phyloP scores from a whole-genome alignment of 2,329 filamentous ascomycete genomes.

The Botrytis deweyae region DNA sequence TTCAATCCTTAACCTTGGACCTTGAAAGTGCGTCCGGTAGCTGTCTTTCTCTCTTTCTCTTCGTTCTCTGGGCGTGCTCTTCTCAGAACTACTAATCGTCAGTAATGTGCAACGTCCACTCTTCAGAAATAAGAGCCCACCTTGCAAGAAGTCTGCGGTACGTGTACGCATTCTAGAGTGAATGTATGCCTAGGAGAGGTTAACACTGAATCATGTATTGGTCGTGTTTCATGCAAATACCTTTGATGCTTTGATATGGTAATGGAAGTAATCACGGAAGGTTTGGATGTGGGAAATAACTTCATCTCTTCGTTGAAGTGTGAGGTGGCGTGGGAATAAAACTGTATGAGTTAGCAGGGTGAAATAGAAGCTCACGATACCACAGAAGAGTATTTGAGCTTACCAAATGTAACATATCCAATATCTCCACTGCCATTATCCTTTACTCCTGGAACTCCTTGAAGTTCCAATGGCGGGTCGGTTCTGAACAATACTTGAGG shows the following conservation, averaged over 20 bases:
- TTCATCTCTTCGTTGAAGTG: constrained; percentile 83
- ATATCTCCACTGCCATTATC: constrained; percentile 78
- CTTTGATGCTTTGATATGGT: constrained; percentile 99
- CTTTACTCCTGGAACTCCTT: constrained; percentile 80
- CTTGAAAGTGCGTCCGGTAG: constrained; percentile 88
- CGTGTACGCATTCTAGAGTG: constrained; percentile 97
- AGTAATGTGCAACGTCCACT: constrained; percentile 33
- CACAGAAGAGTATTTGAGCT: neutral
- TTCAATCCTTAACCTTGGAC: constrained; percentile 36
- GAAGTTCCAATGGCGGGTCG: constrained; percentile 87
- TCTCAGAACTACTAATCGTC: constrained; percentile 71
- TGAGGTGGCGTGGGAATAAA: constrained; percentile 92
- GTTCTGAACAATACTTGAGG: constrained; percentile 96
- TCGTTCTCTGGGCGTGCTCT: constrained; percentile 92
- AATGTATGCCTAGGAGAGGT: constrained; percentile 72
- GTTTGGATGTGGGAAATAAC: constrained; percentile 99
- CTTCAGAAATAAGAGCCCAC: constrained; percentile 49
- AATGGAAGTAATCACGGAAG: constrained; percentile 99
- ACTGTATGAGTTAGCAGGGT: constrained; percentile 53
- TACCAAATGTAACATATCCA: constrained; percentile 98
- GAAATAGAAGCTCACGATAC: constrained; percentile 26
- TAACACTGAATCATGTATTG: constrained; percentile 23
- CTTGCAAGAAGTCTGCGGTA: constrained; percentile 97
- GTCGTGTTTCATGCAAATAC: constrained; percentile 41
- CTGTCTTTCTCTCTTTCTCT: constrained; percentile 97